Evolutionary conservation across 2,329 filamentous ascomycete species (phyloP).

Genomic region (Byssochlamys sp.): DNA sequence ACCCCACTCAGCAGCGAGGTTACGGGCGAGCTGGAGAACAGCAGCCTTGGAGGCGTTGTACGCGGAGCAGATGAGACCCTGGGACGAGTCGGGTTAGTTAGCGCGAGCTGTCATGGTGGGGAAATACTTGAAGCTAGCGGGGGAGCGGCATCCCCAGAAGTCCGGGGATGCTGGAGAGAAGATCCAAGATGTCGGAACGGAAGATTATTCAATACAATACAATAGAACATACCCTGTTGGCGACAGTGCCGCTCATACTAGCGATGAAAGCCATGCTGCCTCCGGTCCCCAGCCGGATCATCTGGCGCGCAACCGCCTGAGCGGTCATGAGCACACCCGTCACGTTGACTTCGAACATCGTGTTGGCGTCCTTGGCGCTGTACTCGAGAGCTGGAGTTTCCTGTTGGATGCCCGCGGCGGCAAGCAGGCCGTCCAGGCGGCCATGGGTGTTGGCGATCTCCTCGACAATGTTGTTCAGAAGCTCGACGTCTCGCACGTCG

Average conservation of each 20-base stretch:
- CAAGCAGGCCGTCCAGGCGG: constrained; percentile 69
- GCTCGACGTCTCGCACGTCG: constrained; percentile 64
- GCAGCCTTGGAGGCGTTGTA: constrained; percentile 43
- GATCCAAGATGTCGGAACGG: neutral
- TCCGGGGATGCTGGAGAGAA: neutral
- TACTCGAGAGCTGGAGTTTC: constrained; percentile 78
- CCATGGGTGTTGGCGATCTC: constrained; percentile 61
- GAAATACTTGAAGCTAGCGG: neutral
- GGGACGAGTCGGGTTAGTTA: neutral
- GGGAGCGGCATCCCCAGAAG: neutral
- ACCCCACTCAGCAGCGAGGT: constrained; percentile 42
- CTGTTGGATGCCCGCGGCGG: constrained; percentile 64
- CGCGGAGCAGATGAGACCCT: constrained; percentile 40
- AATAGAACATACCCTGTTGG: constrained; percentile 38
- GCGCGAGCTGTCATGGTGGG: neutral
- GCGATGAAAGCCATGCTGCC: constrained; percentile 56
- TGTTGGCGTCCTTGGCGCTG: constrained; percentile 50
- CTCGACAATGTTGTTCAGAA: constrained; percentile 58
- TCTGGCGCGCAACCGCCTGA: constrained; percentile 54
- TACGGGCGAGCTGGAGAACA: constrained; percentile 38
- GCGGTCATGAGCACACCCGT: constrained; percentile 56
- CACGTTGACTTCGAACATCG: constrained; percentile 54
- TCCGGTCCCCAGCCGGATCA: constrained; percentile 51
- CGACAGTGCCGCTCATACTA: constrained; percentile 53
- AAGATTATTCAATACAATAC: neutral